Evolutionary conservation across 208 protist genomes (phyloP).

Genomic region (Acanthamoeba lenticulata): DNA sequence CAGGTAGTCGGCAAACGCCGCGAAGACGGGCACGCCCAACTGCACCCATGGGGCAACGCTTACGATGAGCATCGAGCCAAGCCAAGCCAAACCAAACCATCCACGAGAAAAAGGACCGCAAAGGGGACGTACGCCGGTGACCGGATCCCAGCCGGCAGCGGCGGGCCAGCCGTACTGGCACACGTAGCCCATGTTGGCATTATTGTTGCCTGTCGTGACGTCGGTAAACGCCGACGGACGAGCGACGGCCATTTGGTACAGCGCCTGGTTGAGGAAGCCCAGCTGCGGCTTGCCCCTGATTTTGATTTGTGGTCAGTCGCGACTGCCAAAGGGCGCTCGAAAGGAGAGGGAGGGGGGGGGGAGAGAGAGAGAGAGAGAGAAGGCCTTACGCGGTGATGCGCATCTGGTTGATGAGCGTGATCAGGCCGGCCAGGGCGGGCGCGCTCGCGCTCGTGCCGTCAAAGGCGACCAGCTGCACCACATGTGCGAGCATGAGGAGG

Average conservation of each 20-base stretch:
- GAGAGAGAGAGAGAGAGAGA: not conserved
- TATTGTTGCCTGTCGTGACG: constrained; percentile 75
- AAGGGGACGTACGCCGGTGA: constrained; percentile 36
- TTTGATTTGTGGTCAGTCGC: too few species aligned
- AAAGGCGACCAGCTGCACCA: not conserved
- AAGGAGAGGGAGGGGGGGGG: too few species aligned
- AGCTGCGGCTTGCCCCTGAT: constrained; percentile 45
- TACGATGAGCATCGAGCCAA: not conserved
- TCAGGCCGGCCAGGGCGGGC: constrained; percentile 74
- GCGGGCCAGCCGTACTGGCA: constrained; percentile 48
- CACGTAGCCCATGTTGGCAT: not conserved
- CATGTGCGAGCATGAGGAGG: not conserved
- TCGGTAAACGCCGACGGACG: constrained; percentile 71
- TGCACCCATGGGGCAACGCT: not conserved
- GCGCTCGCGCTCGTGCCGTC: constrained; percentile 77
- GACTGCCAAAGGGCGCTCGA: too few species aligned
- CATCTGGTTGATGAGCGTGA: constrained; percentile 78
- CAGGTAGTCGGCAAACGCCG: not conserved
- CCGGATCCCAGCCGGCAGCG: constrained; percentile 58
- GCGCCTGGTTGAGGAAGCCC: constrained; percentile 82
- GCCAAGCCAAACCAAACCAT: too few species aligned
- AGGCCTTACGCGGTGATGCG: not conserved
- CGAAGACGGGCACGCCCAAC: not conserved
- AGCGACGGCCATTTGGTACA: constrained; percentile 70
- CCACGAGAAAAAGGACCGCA: not conserved